A percentile compares a stretch with the other conserved stretches of the same genome.
Evolutionary conservation across 2,329 filamentous ascomycete genomes (phyloP).

Genomic region (Penicillium corylophilum): DNA sequence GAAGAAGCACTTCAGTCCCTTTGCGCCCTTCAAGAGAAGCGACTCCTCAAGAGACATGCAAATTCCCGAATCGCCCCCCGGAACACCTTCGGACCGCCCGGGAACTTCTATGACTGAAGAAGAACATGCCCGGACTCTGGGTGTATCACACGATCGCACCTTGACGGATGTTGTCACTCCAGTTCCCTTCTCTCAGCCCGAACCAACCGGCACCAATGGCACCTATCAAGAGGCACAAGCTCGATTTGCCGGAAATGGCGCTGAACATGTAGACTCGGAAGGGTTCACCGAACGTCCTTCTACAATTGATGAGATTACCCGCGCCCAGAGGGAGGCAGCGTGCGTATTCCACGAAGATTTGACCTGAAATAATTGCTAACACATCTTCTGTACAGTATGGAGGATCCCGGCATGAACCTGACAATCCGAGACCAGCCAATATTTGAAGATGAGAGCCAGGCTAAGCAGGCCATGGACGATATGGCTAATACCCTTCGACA

Average conservation of each 20-base stretch:
- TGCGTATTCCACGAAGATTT: slow-evolving; percentile 18
- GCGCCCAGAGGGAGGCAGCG: slow-evolving; percentile 47
- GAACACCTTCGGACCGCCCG: slow-evolving; percentile 31
- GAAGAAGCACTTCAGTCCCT: slow-evolving; percentile 45
- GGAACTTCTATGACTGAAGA: slow-evolving; percentile 31
- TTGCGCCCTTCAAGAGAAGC: slow-evolving; percentile 42
- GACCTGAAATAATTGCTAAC: slow-evolving; percentile 14
- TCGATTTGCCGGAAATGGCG: slow-evolving; percentile 24
- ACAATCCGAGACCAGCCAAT: slow-evolving; percentile 52
- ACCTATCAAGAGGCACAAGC: slow-evolving; percentile 16
- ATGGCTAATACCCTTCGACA: slow-evolving; percentile 51
- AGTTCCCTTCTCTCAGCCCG: slow-evolving; percentile 21
- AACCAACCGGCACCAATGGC: slow-evolving; percentile 30
- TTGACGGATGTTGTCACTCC: slow-evolving; percentile 18
- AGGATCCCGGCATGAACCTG: slow-evolving; percentile 47
- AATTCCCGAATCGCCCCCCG: slow-evolving; percentile 35
- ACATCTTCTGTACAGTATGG: slow-evolving; percentile 28
- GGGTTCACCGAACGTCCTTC: slow-evolving; percentile 42
- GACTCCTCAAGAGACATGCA: slow-evolving; percentile 41
- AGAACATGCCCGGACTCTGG: slow-evolving; percentile 26
- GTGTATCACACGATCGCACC: slow-evolving; percentile 28
- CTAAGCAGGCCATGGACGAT: slow-evolving; percentile 49
- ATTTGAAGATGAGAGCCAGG: slow-evolving; percentile 50
- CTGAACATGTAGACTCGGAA: slow-evolving; percentile 35
- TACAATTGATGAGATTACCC: slow-evolving; percentile 46